Base-by-base conservation (phyloP, 257 asterid species). In the Solanum chiquidenum region DNA sequence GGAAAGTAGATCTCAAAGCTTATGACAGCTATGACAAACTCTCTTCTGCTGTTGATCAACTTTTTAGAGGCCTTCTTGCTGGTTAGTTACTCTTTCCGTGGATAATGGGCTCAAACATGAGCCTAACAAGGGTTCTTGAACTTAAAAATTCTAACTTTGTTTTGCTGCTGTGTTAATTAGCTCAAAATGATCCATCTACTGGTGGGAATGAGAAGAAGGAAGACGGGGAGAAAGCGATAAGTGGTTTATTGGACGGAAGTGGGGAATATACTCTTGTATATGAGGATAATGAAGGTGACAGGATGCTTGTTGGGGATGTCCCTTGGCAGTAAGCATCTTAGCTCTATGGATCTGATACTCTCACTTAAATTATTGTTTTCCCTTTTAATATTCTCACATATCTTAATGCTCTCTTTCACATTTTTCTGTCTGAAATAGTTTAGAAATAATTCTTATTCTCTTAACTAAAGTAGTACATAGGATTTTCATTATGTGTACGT, bases 251-350 rank as follows among this genome's bases (percentile, higher is more conserved):
- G 93, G 97, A 97, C 25, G 94, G 98, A 66, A 94, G 94, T 88
- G 98, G 98, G 52, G 98, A 95, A 93, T 95, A 94, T 94, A 95
- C 98, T 73, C 98, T 97, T 34, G 98, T 97, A 60, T 97, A 95
- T 91, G 99, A 97, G 90, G 98, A 97, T 93, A 92, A 95, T 86
- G 99, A 97, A 93, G 99, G 99, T 73, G 99, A 97, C 91, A 95
- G 95, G 90, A 95, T 95, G 98, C 99, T 97, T 88, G 99, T 95
- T 86, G 98, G 98, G 73, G 98, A 97, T 93, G 98, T 97, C 88
- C 98, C 98, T 76, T 95, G 99, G 99, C 94, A 92, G 99, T 97
- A 94, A 94, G 98, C 93, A 92, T 92, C 93, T 91, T 69, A 79
- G 12, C n/a, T 60, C 27, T 60, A n/a, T 88, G 90, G 86, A 88